Percentiles rank a stretch among this genome's conserved stretches.
phyloP scores from a whole-genome alignment of 768 basidiomycete species.

The Podaxis carcinomalis region DNA sequence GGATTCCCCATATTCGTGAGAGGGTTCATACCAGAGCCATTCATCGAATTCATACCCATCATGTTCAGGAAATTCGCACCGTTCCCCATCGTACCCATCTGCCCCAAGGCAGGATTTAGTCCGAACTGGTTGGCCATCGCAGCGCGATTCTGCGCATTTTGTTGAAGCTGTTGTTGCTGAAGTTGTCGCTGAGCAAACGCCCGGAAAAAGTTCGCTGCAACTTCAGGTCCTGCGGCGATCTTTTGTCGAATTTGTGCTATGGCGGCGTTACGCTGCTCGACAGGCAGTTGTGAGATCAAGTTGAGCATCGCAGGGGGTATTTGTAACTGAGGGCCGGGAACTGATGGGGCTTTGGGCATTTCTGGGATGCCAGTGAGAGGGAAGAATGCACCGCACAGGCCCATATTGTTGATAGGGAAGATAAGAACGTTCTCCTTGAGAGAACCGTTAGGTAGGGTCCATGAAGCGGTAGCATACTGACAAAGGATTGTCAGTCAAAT shows the following conservation, averaged over 20 bases:
- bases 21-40: not conserved
- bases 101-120: not conserved
- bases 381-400: slow-evolving; percentile 47
- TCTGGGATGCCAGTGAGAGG: slow-evolving; percentile 48
- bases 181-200: slow-evolving; percentile 19
- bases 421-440: slow-evolving; percentile 44
- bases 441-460: slow-evolving; percentile 39
- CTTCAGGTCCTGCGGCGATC: slow-evolving; percentile 10
- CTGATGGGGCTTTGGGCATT: slow-evolving; percentile 29
- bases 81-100: not conserved
- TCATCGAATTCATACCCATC: slow-evolving; percentile 12
- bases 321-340: not conserved
- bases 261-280: slow-evolving; percentile 21
- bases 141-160: slow-evolving; percentile 16
- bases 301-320: slow-evolving; percentile 16
- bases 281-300: slow-evolving; percentile 21
- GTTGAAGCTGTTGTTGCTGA: slow-evolving; percentile 21
- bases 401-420: slow-evolving; percentile 30
- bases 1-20: slow-evolving; percentile 3
- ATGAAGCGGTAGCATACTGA: slow-evolving; percentile 50
- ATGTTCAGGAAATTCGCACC: slow-evolving; percentile 9
- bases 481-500: not conserved
- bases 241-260: slow-evolving; percentile 15
- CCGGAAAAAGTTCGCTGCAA: slow-evolving; percentile 4
- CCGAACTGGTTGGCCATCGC: slow-evolving; percentile 10